Evolutionary conservation across 2,329 filamentous ascomycete species (phyloP).

Genomic region (Colletotrichum endophyticum): DNA sequence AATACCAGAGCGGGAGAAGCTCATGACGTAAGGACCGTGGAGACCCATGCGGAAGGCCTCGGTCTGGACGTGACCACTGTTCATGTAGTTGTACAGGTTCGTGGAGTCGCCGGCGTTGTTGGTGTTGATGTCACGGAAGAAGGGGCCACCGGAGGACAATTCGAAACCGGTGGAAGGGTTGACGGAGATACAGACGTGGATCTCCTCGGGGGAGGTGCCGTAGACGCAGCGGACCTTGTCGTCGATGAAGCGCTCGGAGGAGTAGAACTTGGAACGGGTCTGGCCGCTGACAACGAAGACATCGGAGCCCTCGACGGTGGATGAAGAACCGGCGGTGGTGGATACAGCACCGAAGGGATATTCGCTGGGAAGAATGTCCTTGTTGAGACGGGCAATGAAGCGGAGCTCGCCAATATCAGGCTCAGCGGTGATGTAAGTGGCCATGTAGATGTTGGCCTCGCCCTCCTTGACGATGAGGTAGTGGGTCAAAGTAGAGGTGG

Average conservation of each 20-base stretch:
- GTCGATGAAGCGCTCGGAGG: constrained; percentile 72
- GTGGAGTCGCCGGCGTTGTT: constrained; percentile 66
- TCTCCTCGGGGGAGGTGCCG: constrained; percentile 44
- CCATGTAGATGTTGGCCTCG: constrained; percentile 65
- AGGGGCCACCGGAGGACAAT: constrained; percentile 68
- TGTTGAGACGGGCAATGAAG: constrained; percentile 66
- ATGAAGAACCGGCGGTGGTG: constrained; percentile 55
- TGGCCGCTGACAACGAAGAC: constrained; percentile 65
- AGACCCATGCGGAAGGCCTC: constrained; percentile 67
- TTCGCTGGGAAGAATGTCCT: constrained; percentile 53
- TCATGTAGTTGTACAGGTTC: constrained; percentile 72
- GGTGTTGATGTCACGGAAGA: constrained; percentile 68
- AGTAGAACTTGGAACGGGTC: constrained; percentile 75
- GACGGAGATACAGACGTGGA: constrained; percentile 67
- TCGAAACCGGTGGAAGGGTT: constrained; percentile 52
- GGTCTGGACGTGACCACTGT: constrained; percentile 67
- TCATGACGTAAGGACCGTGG: constrained; percentile 68
- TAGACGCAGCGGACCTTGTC: constrained; percentile 68
- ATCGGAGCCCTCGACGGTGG: constrained; percentile 62
- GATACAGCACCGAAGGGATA: constrained; percentile 61
- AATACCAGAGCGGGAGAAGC: constrained; percentile 63
- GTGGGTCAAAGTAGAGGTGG: constrained; percentile 64
- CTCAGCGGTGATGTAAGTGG: constrained; percentile 64
- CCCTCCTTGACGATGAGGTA: constrained; percentile 67
- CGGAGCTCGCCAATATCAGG: constrained; percentile 65